Base-by-base conservation (phyloP, 208 protist species). In the Wallacemonas sp. region DNA sequence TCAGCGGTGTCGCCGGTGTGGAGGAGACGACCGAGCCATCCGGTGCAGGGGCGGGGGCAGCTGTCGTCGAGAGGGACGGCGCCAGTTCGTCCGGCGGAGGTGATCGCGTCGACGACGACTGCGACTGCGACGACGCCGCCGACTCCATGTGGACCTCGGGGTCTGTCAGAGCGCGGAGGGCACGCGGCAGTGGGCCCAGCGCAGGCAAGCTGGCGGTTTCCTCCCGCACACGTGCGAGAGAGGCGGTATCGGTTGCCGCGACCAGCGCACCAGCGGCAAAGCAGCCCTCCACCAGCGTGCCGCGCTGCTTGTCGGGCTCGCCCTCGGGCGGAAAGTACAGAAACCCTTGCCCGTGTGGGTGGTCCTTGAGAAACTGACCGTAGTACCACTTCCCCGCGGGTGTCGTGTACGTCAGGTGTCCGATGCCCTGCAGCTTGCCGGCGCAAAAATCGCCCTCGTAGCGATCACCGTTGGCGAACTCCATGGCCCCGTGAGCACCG, bases 391-490 rank as follows among this genome's bases (percentile, higher is more conserved):
- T 73, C 18, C 83, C 81, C 1, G 28, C 69, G 4, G 70, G 68
- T 2, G 50, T 41, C 14, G 72, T 42, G 61, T 90, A 90, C 20
- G 39, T 61, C 2, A 85, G 68, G 18, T 59, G 61, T 3, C 82
- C 84, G 11, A 73, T 42, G 33, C 87, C 84, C 11, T 87, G 62
- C 62, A 89, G 57, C 74, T 76, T 61, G 26, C 83, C 84, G 2
- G n/a, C 52, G 1, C 57, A 50, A 49, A 86, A 91, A 33, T 74
- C 62, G 16, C 82, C 84, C 41, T 70, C 63, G 71, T 91, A 89
- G 29, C 67, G 61, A 63, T 93, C 80, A 7, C 81, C 84, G 54
- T 87, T 89, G 1, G 72, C 74, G 44, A 86, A 90, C 3, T 67
- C 67, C 77, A 87, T 85, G 25, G 41, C 49, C 14, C 84, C 87